A percentile compares a stretch with the other conserved stretches of the same genome.
Conservation (phyloP, 1,284 basidiomycete genomes). For the Austroboletus sp. region DNA sequence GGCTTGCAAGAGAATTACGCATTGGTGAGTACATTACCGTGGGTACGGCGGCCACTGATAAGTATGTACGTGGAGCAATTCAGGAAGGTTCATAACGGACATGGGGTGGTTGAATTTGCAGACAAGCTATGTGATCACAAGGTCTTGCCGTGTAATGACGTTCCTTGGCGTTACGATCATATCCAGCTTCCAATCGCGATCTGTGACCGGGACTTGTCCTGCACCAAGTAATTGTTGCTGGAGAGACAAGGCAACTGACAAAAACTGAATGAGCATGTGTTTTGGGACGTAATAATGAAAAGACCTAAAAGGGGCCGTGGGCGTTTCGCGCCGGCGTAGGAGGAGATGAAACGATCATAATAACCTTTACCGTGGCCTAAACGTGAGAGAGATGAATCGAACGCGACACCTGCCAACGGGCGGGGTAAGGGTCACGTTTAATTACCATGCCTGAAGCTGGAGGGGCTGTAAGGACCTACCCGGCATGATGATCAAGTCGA, state of each 20-base stretch:
- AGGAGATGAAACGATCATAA: constrained; percentile 65
- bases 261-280: constrained; percentile 10
- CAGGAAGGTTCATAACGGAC: constrained; percentile 22
- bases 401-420: constrained; percentile 56
- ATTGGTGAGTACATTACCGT: constrained; percentile 27
- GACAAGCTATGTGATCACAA: constrained; percentile 14
- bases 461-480: constrained; percentile 37
- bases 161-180: constrained; percentile 54
- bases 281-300: constrained; percentile 15
- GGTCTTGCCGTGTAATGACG: constrained; percentile 18
- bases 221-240: constrained; percentile 57
- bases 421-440: constrained; percentile 7
- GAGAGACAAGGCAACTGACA: constrained; percentile 56
- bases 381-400: constrained; percentile 61
- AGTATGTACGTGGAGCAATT: constrained; percentile 2
- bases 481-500: constrained; percentile 66
- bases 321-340: constrained; percentile 41
- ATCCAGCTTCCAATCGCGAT: constrained; percentile 65
- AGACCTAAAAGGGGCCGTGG: constrained; percentile 50
- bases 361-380: constrained; percentile 77
- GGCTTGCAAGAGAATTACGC: constrained; percentile 22
- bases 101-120: constrained; percentile 10
- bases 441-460: constrained; percentile 4
- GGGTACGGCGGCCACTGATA: constrained; percentile 8
- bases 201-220: constrained; percentile 50